Evolutionary conservation across 2,329 filamentous ascomycete genomes (phyloP), one percentile per base, ranked within the genome.

Genomic region (Stemphylium vesicarium): DNA sequence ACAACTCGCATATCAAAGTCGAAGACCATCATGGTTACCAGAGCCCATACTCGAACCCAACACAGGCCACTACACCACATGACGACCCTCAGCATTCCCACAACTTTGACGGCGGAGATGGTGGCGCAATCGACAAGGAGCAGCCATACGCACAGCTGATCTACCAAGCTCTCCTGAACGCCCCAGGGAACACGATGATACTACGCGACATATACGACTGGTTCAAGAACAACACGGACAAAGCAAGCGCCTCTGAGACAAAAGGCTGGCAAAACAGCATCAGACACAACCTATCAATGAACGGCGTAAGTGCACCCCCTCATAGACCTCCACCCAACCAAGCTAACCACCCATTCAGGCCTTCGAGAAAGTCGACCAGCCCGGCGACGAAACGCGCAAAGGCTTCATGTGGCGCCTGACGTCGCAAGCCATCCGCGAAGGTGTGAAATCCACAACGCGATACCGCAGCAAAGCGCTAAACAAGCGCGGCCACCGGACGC

Each of bases 231-330:
- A 88, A 96, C 69, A 96, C 92, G 2, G 84, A 85, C 63, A 96
- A 95, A 75, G 86, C 85, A 4, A 85, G 81, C 47, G 82, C 83
- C 40, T 82, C 81, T 7, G 72, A 75, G 46, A 77, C 75, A 4
- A 79, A 75, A 39, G 94, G 93, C 9, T 98, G 94, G 94, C 90
- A 94, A 77, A 98, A 97, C 75, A 96, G 91, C 72, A 96, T 98
- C 62, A 86, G 94, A 2, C 94, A 98, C 75, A 98, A 98, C 65
- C 80, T 98, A 7, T 96, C 92, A 42, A 97, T 98, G 93, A 98
- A 98, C 67, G 83, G 84, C 57, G 94, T 97, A 85, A 77, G 86
- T 57, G 20, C n/a, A 26, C 4, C 38, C 13, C 37, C 16, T 42
- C 29, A 53, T 20, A 10, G 18, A 5, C 10, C 4, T 11, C 8